phyloP scores from a whole-genome alignment of 108 stramenopile species.

The Pseudonitzschia delicatissima region DNA sequence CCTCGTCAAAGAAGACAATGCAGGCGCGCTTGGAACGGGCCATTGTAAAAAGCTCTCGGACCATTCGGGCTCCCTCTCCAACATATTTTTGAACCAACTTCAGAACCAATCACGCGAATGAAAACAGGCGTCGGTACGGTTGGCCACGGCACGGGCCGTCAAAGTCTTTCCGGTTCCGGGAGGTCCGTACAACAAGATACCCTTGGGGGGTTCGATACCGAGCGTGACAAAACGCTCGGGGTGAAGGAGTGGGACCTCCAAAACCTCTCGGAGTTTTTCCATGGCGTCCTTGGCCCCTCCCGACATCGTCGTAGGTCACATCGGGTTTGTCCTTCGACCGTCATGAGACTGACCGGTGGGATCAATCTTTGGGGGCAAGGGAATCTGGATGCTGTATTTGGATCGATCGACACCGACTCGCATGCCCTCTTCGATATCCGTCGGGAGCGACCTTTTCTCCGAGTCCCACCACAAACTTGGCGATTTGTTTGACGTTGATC shows the following conservation, averaged over 20 bases:
- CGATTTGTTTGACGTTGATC: slow-evolving; percentile 99
- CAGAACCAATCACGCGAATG: slow-evolving; percentile 96
- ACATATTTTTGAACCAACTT: slow-evolving; percentile 97
- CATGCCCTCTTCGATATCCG: slow-evolving; percentile 99
- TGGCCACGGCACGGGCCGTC: slow-evolving; percentile 93
- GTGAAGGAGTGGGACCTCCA: slow-evolving; percentile 93
- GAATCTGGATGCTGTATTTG: slow-evolving; percentile 98
- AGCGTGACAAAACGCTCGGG: slow-evolving; percentile 96
- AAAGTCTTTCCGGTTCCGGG: slow-evolving; percentile 96
- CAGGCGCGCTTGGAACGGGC: slow-evolving; percentile 96
- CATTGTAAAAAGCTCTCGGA: slow-evolving; percentile 98
- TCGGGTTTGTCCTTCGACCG: slow-evolving; percentile 99
- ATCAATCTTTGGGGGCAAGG: slow-evolving; percentile 99
- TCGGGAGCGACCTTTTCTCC: slow-evolving; percentile 98
- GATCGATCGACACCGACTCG: slow-evolving; percentile 96
- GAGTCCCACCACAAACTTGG: slow-evolving; percentile 98
- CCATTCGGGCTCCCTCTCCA: slow-evolving; percentile 99
- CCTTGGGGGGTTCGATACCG: slow-evolving; percentile 99
- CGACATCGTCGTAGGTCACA: slow-evolving; percentile 99
- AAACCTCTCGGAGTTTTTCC: slow-evolving; percentile 95
- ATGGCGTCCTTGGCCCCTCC: slow-evolving; percentile 97
- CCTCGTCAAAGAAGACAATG: slow-evolving; percentile 96
- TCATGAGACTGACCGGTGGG: slow-evolving; percentile 98
- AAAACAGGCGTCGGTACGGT: slow-evolving; percentile 98
- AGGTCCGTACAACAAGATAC: slow-evolving; percentile 92